These are phyloP conservation scores for Scheffersomyces titani DNA, from an alignment of 1,139 yeast species.

Conservation along the genomic window DNA sequence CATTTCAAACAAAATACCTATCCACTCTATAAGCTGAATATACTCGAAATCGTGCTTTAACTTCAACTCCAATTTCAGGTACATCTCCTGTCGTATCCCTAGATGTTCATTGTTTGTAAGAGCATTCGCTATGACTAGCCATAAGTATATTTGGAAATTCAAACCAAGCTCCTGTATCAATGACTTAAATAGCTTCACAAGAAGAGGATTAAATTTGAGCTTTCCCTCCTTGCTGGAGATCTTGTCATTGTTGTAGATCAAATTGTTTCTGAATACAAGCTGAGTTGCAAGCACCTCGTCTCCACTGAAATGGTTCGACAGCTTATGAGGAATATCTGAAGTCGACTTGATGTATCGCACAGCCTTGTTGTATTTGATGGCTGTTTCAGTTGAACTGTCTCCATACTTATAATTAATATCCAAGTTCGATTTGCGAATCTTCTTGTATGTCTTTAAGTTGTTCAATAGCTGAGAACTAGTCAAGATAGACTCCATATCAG, in stretches of 20 bases:
- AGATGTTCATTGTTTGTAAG: neutral
- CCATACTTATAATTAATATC: slow-evolving; percentile 29
- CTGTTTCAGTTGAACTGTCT: slow-evolving; percentile 41
- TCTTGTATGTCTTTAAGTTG: slow-evolving; percentile 32
- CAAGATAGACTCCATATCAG: neutral
- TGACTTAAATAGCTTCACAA: slow-evolving; percentile 34
- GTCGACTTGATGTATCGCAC: slow-evolving; percentile 17
- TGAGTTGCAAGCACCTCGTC: slow-evolving; percentile 10
- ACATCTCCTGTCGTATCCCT: neutral
- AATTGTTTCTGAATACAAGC: slow-evolving; percentile 25
- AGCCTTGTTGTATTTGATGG: slow-evolving; percentile 41
- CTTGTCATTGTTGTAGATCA: slow-evolving; percentile 29
- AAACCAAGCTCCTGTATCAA: slow-evolving; percentile 32
- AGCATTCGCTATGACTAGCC: neutral
- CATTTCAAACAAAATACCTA: slow-evolving; percentile 3
- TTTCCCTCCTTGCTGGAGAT: slow-evolving; percentile 12
- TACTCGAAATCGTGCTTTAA: slow-evolving; percentile 9
- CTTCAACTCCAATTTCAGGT: slow-evolving; percentile 3
- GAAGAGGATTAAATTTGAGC: slow-evolving; percentile 26
- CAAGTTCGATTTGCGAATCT: slow-evolving; percentile 49
- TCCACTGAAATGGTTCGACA: slow-evolving; percentile 4
- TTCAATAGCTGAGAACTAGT: slow-evolving; percentile 3
- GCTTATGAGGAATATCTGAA: slow-evolving; percentile 7
- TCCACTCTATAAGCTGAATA: slow-evolving; percentile 21
- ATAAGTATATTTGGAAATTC: slow-evolving; percentile 17